phyloP scores from a whole-genome alignment of 495 filamentous ascomycete species.

The Alectoria sarmentosa region DNA sequence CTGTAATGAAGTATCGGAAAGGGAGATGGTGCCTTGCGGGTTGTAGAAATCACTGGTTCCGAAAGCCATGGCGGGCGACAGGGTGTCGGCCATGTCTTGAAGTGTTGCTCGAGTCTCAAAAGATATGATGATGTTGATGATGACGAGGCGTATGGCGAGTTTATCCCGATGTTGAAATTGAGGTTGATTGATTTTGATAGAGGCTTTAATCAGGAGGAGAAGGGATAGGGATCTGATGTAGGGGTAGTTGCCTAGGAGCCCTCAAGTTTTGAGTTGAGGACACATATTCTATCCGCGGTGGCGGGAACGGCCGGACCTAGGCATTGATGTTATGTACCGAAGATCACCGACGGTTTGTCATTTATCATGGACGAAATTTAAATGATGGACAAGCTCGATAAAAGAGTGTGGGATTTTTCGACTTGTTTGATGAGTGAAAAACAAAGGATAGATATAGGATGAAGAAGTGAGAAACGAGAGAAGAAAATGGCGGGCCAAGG shows the following conservation, averaged over 20 bases:
- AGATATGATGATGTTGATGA: too few species aligned
- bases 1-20: conserved; percentile 42
- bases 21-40: conserved; percentile 44
- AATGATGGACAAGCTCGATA: not conserved
- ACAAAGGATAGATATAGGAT: not conserved
- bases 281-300: conserved; percentile 5
- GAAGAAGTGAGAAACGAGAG: not conserved
- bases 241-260: not conserved
- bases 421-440: not conserved
- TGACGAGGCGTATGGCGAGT: not conserved
- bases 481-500: not conserved
- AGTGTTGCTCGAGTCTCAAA: not conserved
- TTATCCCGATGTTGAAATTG: too few species aligned
- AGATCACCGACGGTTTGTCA: not conserved
- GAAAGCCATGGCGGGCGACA: conserved; percentile 20
- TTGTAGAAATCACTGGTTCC: conserved; percentile 17
- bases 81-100: conserved; percentile 11
- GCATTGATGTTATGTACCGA: not conserved
- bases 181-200: not conserved
- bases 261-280: conserved; percentile 4
- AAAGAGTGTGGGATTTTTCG: too few species aligned
- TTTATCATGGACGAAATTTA: not conserved
- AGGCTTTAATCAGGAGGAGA: not conserved
- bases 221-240: not conserved
- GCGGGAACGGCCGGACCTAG: not conserved